Base-by-base conservation (phyloP, 805 yeast genomes). In the Saccharomycopsis sp. region DNA sequence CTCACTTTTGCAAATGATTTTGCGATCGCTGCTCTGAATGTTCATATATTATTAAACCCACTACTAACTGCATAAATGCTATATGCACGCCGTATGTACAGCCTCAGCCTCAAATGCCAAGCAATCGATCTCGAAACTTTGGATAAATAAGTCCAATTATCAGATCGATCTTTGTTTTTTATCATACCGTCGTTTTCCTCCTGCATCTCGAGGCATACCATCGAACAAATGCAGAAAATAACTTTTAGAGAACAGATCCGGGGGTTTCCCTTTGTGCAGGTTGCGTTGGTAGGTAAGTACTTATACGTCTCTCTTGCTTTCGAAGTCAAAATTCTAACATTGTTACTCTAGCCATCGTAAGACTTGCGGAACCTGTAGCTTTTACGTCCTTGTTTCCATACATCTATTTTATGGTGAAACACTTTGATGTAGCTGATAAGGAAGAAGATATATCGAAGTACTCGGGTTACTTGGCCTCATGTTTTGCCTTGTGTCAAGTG, bases 301-400 rank as follows among this genome's bases (percentile, higher is more conserved):
- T 52, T 15, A 29, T 7, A 22, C 47, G 23, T 41, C 8, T 14
- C 15, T 15, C 44, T 22, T 22, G 35, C 20, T 51, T 25, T 25
- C n/a, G 22, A 5, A 9, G n/a, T n/a, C 38, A 8, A 38, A 14
- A 3, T 23, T 19, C 25, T 25, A 51, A 51, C 25, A n/a, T 19
- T 17, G 14, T 22, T 51, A 15, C 41, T 15, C 22, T 22, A 58
- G 61, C 75, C 22, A 60, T 78, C 25, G 79, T 83, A 56, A 70
- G 87, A 57, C 79, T 83, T 61, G 76, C 83, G 9, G 87, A 83
- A 65, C 87, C 88, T 1, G 75, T 84, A 20, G 81, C 86, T 1
- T 84, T 83, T 72, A 80, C 87, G 2, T 82, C 86, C 2, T 68
- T 83, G 34, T 83, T 84, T 66, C 88, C 88, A 2, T 84, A 83